A percentile compares a stretch with the other conserved stretches of the same genome.
phyloP scores from a whole-genome alignment of 2,329 filamentous ascomycete species.

The Aureobasidium sp. region DNA sequence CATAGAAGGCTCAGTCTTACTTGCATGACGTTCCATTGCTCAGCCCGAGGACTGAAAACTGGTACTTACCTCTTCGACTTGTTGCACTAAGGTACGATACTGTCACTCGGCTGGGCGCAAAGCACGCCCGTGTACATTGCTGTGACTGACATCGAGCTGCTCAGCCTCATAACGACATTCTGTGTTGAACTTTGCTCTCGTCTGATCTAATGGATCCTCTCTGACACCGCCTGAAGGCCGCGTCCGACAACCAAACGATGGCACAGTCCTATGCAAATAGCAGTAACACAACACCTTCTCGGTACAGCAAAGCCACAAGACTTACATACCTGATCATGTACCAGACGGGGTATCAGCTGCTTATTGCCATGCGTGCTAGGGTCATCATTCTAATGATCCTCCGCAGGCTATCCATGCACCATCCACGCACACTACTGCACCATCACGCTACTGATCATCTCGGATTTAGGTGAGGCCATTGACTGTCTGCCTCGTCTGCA shows the following conservation, averaged over 20 bases:
- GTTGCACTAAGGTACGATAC: background rate
- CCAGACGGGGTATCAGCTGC: too few species aligned
- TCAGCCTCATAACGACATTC: background rate
- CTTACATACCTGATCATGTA: too few species aligned
- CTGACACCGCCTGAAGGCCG: too few species aligned
- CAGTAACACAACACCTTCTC: too few species aligned
- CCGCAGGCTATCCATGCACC: background rate
- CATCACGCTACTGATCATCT: background rate
- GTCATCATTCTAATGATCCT: too few species aligned
- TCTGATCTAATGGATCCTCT: too few species aligned
- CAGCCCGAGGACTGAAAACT: background rate
- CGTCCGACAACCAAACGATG: too few species aligned
- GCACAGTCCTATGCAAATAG: background rate
- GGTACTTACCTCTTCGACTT: background rate
- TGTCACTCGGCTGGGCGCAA: background rate
- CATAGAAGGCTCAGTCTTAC: background rate
- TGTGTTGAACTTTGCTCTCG: too few species aligned
- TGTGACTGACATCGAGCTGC: background rate
- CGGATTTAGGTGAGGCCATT: background rate
- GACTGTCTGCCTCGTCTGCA: too few species aligned
- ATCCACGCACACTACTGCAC: background rate
- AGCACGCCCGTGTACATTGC: background rate
- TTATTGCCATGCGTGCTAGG: too few species aligned
- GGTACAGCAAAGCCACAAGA: too few species aligned
- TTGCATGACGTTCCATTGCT: background rate